Conservation (phyloP, 1,284 basidiomycete species). For the Coriolopsis trogii region DNA sequence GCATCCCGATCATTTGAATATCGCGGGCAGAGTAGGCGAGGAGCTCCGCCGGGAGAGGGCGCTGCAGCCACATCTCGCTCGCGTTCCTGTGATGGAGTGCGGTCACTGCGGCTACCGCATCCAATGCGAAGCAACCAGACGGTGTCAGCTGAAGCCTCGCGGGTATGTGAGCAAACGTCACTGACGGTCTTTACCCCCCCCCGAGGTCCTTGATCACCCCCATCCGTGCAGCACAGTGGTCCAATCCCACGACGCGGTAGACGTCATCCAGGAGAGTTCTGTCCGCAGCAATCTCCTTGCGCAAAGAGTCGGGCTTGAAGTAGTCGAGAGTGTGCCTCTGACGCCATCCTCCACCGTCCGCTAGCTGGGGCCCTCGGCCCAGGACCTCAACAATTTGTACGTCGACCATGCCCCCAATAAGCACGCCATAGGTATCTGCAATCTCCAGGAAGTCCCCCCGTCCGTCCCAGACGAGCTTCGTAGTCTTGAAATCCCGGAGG, state of each 20-base stretch:
- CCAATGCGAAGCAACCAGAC: no score
- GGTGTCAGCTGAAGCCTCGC: conserved; percentile 23
- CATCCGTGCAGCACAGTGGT: not conserved
- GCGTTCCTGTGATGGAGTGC: conserved; percentile 39
- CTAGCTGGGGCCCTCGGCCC: conserved; percentile 28
- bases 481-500: conserved; percentile 32
- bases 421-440: conserved; percentile 31
- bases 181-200: not conserved
- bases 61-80: conserved; percentile 37
- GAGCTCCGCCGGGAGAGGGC: conserved; percentile 39
- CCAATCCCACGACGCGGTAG: not conserved
- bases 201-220: not conserved
- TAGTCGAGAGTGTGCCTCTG: conserved; percentile 31
- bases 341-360: conserved; percentile 30
- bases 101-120: conserved; percentile 37
- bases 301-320: conserved; percentile 19
- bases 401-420: conserved; percentile 40
- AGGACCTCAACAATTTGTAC: conserved; percentile 42
- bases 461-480: conserved; percentile 51
- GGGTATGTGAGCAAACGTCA: not conserved
- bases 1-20: conserved; percentile 40
- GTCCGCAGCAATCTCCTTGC: not conserved
- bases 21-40: conserved; percentile 46
- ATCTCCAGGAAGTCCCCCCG: conserved; percentile 46
- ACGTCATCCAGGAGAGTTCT: not conserved